A percentile compares a stretch with the other conserved stretches of the same genome.
phyloP scores from a whole-genome alignment of 2,329 filamentous ascomycete species.

The Calonectria ilicicola region DNA sequence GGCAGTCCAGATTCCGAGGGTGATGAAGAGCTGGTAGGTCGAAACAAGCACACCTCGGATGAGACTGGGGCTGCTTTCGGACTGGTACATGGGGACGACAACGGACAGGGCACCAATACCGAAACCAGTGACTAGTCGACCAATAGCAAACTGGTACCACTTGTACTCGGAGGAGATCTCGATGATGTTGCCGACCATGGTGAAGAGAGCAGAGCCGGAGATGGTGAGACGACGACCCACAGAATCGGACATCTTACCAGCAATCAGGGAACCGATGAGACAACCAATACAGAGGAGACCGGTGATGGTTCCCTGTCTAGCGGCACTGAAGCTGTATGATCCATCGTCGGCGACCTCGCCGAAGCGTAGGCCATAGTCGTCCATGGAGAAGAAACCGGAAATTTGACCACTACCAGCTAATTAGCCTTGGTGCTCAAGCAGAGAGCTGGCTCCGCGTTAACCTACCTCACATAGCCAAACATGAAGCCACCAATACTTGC shows the following conservation, averaged over 20 bases:
- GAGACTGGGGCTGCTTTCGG: constrained; percentile 72
- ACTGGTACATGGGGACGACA: constrained; percentile 76
- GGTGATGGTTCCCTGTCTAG: constrained; percentile 71
- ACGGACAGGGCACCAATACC: constrained; percentile 75
- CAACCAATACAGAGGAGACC: constrained; percentile 72
- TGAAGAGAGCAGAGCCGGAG: constrained; percentile 71
- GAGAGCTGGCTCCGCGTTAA: background rate
- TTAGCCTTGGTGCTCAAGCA: background rate
- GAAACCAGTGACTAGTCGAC: constrained; percentile 74
- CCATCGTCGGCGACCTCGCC: constrained; percentile 53
- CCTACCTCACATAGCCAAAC: constrained; percentile 68
- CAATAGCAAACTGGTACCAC: constrained; percentile 76
- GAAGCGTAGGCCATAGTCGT: constrained; percentile 67
- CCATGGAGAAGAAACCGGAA: constrained; percentile 72
- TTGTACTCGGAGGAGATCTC: constrained; percentile 66
- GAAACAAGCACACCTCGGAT: constrained; percentile 74
- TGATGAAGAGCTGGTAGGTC: constrained; percentile 77
- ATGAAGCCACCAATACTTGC: constrained; percentile 69
- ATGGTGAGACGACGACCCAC: constrained; percentile 74
- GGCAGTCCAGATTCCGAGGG: constrained; percentile 72
- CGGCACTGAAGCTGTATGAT: constrained; percentile 64
- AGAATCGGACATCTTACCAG: constrained; percentile 71
- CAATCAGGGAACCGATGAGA: constrained; percentile 66
- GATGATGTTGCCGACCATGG: constrained; percentile 73
- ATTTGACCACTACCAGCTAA: constrained; percentile 63